These are phyloP conservation scores for Cryptomeria japonica DNA, from an alignment of 75 land plant species.

Conservation along the genomic window DNA sequence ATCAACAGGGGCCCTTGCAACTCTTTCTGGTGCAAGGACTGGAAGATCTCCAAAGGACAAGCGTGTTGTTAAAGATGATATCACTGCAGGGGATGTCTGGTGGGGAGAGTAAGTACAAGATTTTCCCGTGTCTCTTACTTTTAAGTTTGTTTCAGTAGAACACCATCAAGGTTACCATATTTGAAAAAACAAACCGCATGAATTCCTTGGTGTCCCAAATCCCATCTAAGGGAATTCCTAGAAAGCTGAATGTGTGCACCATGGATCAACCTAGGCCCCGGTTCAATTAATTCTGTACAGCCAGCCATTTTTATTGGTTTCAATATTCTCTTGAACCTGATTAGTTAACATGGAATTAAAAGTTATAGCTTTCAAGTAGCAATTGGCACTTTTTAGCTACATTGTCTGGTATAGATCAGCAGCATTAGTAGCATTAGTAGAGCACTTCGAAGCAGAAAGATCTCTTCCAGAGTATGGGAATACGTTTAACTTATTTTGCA, in stretches of 20 bases:
- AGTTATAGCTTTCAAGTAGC: neutral
- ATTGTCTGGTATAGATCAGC: neutral
- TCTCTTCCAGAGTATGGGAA: neutral
- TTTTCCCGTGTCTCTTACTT: neutral
- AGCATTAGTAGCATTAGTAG: neutral
- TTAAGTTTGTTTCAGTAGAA: neutral
- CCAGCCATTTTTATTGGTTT: neutral
- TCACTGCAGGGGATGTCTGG: constrained; percentile 40
- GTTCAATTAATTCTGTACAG: neutral
- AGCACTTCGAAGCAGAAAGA: neutral
- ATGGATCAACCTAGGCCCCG: neutral
- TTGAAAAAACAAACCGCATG: neutral
- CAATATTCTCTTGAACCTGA: neutral
- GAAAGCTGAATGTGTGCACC: neutral
- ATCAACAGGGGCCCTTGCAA: constrained; percentile 49
- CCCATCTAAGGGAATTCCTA: neutral
- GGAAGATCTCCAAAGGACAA: constrained; percentile 61
- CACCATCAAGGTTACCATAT: too few species aligned
- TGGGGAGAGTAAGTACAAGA: constrained; percentile 42
- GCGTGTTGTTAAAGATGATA: constrained; percentile 48
- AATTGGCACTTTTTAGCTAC: neutral
- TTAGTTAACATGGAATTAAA: neutral
- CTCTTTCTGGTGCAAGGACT: constrained; percentile 58
- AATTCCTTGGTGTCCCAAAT: neutral
- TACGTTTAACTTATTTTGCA: neutral